These are phyloP conservation scores for Boletus smithii DNA, from an alignment of 1,284 basidiomycete genomes.

Conservation along the genomic window DNA sequence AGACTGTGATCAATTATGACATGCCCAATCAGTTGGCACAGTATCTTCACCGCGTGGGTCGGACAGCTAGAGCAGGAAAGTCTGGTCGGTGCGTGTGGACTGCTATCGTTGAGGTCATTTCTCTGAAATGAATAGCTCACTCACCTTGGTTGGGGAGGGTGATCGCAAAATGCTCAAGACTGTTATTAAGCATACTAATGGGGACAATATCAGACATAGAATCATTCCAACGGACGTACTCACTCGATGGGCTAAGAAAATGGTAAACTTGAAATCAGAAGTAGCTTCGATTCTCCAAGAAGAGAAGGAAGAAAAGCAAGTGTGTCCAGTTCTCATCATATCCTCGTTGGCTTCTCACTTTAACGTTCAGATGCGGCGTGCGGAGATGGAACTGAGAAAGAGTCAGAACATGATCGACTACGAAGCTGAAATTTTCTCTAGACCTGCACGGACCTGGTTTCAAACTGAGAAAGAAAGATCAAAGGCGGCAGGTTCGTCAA, in stretches of 20 bases:
- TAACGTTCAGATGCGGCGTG: constrained; percentile 64
- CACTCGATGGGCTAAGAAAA: constrained; percentile 64
- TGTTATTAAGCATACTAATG: constrained; percentile 84
- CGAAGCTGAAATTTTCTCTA: constrained; percentile 88
- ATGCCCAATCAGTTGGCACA: constrained; percentile 94
- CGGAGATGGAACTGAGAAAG: constrained; percentile 96
- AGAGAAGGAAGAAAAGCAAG: constrained; percentile 94
- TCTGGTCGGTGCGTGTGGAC: constrained; percentile 72
- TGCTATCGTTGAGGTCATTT: constrained; percentile 1
- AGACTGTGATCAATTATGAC: constrained; percentile 97
- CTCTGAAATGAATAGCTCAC: constrained; percentile 55
- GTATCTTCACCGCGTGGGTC: constrained; percentile 94
- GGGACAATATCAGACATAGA: constrained; percentile 85
- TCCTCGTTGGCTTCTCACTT: constrained; percentile 15
- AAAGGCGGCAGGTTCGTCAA: constrained; percentile 66
- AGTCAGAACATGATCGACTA: constrained; percentile 96
- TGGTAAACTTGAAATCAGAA: constrained; percentile 77
- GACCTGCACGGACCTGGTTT: constrained; percentile 98
- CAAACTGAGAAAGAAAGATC: constrained; percentile 85
- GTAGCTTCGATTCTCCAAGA: constrained; percentile 83
- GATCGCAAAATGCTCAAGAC: constrained; percentile 97
- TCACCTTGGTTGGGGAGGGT: constrained; percentile 93
- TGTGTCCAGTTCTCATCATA: constrained; percentile 34
- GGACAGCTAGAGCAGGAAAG: constrained; percentile 92
- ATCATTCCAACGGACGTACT: constrained; percentile 83